Conservation (phyloP, 2,329 filamentous ascomycete species). For the Talaromyces funiculosus region DNA sequence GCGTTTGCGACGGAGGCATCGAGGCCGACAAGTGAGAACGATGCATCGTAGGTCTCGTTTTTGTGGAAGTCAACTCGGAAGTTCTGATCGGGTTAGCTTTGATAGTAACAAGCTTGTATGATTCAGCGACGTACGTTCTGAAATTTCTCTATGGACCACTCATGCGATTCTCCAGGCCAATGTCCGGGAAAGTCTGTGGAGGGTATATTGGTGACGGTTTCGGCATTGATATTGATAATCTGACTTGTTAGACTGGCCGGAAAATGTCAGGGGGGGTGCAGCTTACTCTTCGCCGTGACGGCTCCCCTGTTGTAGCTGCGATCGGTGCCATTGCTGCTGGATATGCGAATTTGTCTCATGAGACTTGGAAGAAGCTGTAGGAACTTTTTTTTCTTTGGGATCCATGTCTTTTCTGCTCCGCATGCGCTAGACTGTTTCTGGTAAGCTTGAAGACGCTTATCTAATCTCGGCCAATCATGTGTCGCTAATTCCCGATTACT, state of each 20-base stretch:
- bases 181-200: conserved; percentile 91
- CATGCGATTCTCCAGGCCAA: conserved; percentile 79
- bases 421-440: not conserved
- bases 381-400: conserved; percentile 14
- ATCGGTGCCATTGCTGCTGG: conserved; percentile 37
- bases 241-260: conserved; percentile 32
- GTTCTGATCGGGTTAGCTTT: conserved; percentile 37
- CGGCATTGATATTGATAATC: conserved; percentile 80
- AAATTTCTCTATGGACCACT: conserved; percentile 72
- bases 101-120: too few species aligned
- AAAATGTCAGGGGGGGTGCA: not conserved
- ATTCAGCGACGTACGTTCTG: conserved; percentile 41
- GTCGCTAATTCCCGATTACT: conserved; percentile 1
- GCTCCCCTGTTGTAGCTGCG: conserved; percentile 38
- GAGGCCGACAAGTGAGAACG: conserved; percentile 86
- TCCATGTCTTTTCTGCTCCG: conserved; percentile 5
- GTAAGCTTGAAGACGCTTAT: not conserved
- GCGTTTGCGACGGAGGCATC: conserved; percentile 94
- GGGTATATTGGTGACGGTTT: conserved; percentile 83
- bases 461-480: conserved; percentile 3
- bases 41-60: conserved; percentile 68
- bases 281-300: conserved; percentile 39
- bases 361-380: not conserved
- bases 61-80: conserved; percentile 78
- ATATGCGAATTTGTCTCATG: not conserved